Base-by-base conservation (phyloP, 805 yeast species). In the Myxozyma geophila region DNA sequence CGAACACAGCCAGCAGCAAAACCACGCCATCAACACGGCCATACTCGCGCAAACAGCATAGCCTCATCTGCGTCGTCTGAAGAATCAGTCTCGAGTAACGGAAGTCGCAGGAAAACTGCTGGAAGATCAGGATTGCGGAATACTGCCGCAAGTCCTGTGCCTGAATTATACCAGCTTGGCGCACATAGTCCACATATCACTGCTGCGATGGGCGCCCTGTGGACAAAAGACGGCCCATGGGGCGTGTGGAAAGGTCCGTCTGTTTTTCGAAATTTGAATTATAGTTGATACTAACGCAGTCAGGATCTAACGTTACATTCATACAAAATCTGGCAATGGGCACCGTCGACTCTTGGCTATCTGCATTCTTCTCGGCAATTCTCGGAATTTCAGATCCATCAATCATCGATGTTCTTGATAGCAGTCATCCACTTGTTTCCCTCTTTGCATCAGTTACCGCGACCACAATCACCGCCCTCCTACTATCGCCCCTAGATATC, bases 261-360 rank as follows among this genome's bases (percentile, higher is more conserved):
- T 8, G 28, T 28, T 28, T 5, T 28, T 28, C 39, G 33, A 21
- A 1, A 8, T 23, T 47, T 47, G 89, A 83, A 70, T 86, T 88
- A 9, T 77, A 83, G 62, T 92, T 84, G 79, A 84, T 69, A 82
- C 90, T 19, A 85, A 23, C 5, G 35, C 6, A 39, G 9, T 2
- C 33, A 81, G 76, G 96, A 23, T 59, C 70, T 88, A 33, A 87
- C 86, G 19, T 96, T 1, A 82, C 96, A 0, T 93, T 92, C 71
- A 80, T 95, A 19, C 82, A 88, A 73, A 87, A 83, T 59, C 88
- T 96, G 0, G 78, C 91, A 19, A 84, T 87, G 1, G 84, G 86
- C 54, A 88, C 96, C 0, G 77, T 92, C 52, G 93, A 90, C 72
- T 90, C 97, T 0, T 92, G 98, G 98, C 80, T 92, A 54, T 88